Base-by-base conservation (phyloP, 2,329 filamentous ascomycete genomes). In the Nigrograna mackinnonii region DNA sequence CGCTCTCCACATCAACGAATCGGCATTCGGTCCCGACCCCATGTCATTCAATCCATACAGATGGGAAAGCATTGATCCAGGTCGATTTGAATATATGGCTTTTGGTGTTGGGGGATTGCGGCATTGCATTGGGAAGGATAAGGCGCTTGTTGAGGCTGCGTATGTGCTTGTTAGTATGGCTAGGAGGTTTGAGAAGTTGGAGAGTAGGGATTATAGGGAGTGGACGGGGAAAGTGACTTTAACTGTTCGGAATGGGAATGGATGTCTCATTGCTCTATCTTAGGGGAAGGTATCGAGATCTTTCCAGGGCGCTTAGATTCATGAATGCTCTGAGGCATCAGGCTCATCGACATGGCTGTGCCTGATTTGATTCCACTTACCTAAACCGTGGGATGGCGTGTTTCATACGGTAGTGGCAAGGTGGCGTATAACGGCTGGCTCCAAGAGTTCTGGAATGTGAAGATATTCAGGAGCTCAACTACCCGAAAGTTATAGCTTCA, bases 1-100 rank as follows among this genome's bases (percentile, higher is more conserved):
- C 46, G 49, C 67, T 14, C 73, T 79, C 58, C 76, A 79, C 47
- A 64, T 71, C 18, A 37, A 47, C 21, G 32, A 43, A 5, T 5
- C 30, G 1, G 42, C 53, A 1, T 53, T 55, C 18, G 55, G 55
- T 1, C 44, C 44, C 20, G 53, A 57, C 21, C 41, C 44, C 5
- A 49, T 50, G 2, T 30, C 41, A 5, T 53, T 51, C 32, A 18
- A 20, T 6, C 50, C 50, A 1, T 39, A 39, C 1, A 36, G 48
- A 6, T 55, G 52, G 52, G 26, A 49, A 4, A 39, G 3, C 4
- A 44, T 53, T 16, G 21, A 44, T 7, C 52, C 41, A 4, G 20
- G 16, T 6, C 36, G 40, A 16, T 51, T 41, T 40, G 43, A 53
- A 18, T 55, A 35, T 22, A 47, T 48, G 31, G 31, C 39, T 4